Percentiles rank a stretch among this genome's conserved stretches.
These are phyloP conservation scores for Chondrostereum purpureum DNA, from an alignment of 1,284 basidiomycete genomes.

Conservation along the genomic window DNA sequence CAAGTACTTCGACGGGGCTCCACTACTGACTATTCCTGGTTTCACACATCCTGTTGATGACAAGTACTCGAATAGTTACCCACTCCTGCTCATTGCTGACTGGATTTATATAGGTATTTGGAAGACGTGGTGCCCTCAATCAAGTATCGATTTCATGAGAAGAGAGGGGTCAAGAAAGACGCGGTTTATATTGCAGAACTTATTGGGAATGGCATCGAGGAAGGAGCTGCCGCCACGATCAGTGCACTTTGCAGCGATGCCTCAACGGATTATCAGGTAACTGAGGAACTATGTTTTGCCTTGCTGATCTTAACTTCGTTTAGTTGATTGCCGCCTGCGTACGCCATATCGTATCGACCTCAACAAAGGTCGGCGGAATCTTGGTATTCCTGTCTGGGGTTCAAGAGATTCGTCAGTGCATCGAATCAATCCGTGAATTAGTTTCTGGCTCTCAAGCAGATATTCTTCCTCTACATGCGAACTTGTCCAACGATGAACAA, in stretches of 20 bases:
- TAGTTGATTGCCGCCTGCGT: constrained; percentile 69
- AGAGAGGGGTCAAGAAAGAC: constrained; percentile 13
- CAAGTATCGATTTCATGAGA: constrained; percentile 35
- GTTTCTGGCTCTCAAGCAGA: constrained; percentile 38
- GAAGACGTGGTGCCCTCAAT: constrained; percentile 69
- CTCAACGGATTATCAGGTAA: constrained; percentile 70
- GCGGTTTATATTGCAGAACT: constrained; percentile 41
- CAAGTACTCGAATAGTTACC: constrained; percentile 30
- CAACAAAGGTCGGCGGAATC: constrained; percentile 56
- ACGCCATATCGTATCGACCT: constrained; percentile 51
- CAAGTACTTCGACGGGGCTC: constrained; percentile 77
- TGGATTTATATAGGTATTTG: constrained; percentile 54
- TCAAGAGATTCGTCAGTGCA: constrained; percentile 80
- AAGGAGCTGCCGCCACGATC: constrained; percentile 47
- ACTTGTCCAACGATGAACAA: constrained; percentile 83
- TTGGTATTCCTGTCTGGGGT: constrained; percentile 88
- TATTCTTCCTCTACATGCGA: constrained; percentile 85
- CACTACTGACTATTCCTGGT: constrained; percentile 81
- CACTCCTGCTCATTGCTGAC: background rate
- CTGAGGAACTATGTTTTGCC: constrained; percentile 6
- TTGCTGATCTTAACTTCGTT: constrained; percentile 1
- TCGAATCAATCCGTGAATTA: constrained; percentile 53
- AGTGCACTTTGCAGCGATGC: constrained; percentile 59
- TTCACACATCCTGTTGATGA: constrained; percentile 77
- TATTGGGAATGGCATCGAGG: constrained; percentile 46